These are phyloP conservation scores for Phytophthora multivora DNA, from an alignment of 352 stramenopile genomes.

Conservation along the genomic window DNA sequence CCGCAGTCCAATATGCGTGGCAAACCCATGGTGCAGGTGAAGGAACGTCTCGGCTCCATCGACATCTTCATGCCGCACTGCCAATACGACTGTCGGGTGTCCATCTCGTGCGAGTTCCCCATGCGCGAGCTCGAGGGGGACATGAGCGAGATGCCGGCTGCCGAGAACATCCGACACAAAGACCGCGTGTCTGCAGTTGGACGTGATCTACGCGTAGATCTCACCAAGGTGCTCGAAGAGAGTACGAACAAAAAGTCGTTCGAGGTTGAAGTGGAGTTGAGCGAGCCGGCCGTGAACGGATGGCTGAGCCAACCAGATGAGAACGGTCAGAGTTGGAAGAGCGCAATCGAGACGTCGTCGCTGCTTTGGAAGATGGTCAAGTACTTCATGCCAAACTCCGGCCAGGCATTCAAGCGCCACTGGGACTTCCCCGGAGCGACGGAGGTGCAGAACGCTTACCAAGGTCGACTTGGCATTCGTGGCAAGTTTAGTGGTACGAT, in stretches of 20 bases:
- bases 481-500: conserved; percentile 91
- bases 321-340: conserved; percentile 74
- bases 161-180: conserved; percentile 77
- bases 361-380: conserved; percentile 84
- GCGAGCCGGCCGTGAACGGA: conserved; percentile 64
- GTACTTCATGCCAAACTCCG: conserved; percentile 83
- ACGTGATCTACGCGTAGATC: conserved; percentile 76
- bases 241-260: conserved; percentile 71
- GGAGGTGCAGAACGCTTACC: conserved; percentile 83
- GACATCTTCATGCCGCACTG: conserved; percentile 89
- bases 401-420: conserved; percentile 77
- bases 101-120: conserved; percentile 84
- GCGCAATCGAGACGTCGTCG: conserved; percentile 66
- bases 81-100: conserved; percentile 84
- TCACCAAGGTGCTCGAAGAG: conserved; percentile 84
- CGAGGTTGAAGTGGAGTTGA: conserved; percentile 84
- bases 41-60: conserved; percentile 81
- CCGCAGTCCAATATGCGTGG: conserved; percentile 52
- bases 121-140: conserved; percentile 56
- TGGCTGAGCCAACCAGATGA: conserved; percentile 82
- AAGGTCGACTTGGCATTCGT: conserved; percentile 66
- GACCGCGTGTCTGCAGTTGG: conserved; percentile 82
- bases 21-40: conserved; percentile 69
- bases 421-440: conserved; percentile 78
- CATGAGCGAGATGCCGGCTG: conserved; percentile 63